phyloP scores from a whole-genome alignment of 2,329 filamentous ascomycete species.

The Mycosphaerella sp. region DNA sequence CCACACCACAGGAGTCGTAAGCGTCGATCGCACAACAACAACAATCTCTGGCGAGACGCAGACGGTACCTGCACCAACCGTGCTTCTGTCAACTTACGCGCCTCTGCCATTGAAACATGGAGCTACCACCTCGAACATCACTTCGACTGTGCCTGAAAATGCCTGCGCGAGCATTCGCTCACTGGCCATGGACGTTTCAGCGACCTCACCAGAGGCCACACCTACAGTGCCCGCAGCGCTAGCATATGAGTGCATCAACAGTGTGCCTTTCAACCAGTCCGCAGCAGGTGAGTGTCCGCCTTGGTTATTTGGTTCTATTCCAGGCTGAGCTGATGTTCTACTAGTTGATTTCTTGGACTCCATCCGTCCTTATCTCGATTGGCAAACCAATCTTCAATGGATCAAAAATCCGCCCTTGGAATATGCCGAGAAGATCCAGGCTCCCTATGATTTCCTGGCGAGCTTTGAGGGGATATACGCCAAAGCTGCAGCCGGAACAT shows the following conservation, averaged over 20 bases:
- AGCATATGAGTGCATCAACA: slow-evolving; percentile 44
- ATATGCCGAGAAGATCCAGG: slow-evolving; percentile 43
- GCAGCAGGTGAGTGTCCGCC: slow-evolving; percentile 19
- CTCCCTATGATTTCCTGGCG: slow-evolving; percentile 39
- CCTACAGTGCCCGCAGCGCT: slow-evolving; percentile 41
- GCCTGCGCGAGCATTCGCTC: slow-evolving; percentile 30
- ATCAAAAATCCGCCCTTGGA: slow-evolving; percentile 43
- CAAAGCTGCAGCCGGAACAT: slow-evolving; percentile 36
- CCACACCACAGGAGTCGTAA: not conserved
- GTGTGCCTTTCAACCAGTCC: slow-evolving; percentile 42
- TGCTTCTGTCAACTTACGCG: not conserved
- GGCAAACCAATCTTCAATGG: slow-evolving; percentile 43
- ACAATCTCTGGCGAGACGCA: not conserved
- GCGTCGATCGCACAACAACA: not conserved
- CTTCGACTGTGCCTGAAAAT: slow-evolving; percentile 8
- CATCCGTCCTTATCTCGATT: slow-evolving; percentile 42
- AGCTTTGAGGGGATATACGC: slow-evolving; percentile 36
- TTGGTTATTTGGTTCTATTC: not conserved
- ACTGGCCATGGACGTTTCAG: slow-evolving; percentile 13
- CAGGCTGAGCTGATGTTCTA: slow-evolving; percentile 20
- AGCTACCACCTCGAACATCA: not conserved
- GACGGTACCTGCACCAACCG: too few species aligned
- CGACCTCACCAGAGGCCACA: slow-evolving; percentile 19
- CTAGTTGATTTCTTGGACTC: slow-evolving; percentile 38
- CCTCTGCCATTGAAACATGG: not conserved